A percentile compares a stretch with the other conserved stretches of the same genome.
Evolutionary conservation across 2,329 filamentous ascomycete genomes (phyloP).

Genomic region (Colletotrichum melonis): DNA sequence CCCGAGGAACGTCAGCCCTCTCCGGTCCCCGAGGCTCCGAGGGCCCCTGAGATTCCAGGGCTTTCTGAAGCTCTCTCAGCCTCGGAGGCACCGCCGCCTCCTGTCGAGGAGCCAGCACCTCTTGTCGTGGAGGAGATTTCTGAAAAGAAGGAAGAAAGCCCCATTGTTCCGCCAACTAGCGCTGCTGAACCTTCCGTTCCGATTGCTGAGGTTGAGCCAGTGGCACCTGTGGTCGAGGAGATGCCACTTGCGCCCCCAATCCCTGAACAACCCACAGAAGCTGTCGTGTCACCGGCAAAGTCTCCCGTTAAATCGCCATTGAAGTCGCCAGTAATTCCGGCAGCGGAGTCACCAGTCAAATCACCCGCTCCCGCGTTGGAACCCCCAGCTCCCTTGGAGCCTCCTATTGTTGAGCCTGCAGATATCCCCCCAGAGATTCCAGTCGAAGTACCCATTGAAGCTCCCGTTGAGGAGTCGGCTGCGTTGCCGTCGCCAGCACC

Average conservation of each 20-base stretch:
- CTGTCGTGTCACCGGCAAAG: slow-evolving; percentile 11
- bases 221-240: neutral
- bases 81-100: slow-evolving; percentile 1
- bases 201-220: slow-evolving; percentile 4
- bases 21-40: neutral
- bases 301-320: slow-evolving; percentile 7
- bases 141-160: slow-evolving; percentile 12
- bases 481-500: neutral
- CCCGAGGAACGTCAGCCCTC: neutral
- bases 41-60: neutral
- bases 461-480: neutral
- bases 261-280: neutral
- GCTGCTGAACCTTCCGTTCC: neutral
- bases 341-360: slow-evolving; percentile 7
- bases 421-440: slow-evolving; percentile 1
- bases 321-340: neutral
- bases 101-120: neutral
- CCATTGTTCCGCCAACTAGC: neutral
- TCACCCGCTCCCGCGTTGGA: neutral
- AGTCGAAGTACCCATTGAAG: neutral
- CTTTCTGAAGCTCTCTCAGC: neutral
- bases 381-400: slow-evolving; percentile 11
- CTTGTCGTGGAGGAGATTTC: slow-evolving; percentile 5
- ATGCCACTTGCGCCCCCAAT: neutral
- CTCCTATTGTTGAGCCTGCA: slow-evolving; percentile 8